Conservation (phyloP, 2,329 filamentous ascomycete genomes). For the Cadophora sp. region DNA sequence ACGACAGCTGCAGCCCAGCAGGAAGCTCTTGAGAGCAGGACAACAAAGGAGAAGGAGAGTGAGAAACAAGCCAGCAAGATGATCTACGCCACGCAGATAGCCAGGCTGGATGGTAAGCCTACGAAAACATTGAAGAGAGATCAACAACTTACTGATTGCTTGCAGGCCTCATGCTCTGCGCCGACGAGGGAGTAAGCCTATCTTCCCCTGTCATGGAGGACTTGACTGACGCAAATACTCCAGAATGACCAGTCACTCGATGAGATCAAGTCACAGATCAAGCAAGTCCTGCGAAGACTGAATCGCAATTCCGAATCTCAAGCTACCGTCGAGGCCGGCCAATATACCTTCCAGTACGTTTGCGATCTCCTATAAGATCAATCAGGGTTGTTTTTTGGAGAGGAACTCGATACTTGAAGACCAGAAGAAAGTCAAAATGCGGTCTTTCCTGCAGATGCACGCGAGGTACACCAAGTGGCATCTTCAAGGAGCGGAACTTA, state of each 20-base stretch:
- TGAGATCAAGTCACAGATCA: conserved; percentile 90
- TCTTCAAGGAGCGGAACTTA: no score
- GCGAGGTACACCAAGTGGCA: conserved; percentile 1
- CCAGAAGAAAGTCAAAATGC: no score
- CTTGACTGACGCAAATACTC: conserved; percentile 23
- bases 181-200: conserved; percentile 74
- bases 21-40: background rate
- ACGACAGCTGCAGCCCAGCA: background rate
- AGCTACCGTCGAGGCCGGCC: conserved; percentile 86
- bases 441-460: background rate
- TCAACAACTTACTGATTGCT: conserved; percentile 25
- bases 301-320: conserved; percentile 89
- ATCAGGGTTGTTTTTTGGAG: background rate
- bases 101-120: conserved; percentile 80
- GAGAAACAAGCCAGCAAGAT: conserved; percentile 34
- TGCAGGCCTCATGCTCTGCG: conserved; percentile 89
- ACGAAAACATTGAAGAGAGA: background rate
- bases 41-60: background rate
- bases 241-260: conserved; percentile 76
- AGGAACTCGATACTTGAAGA: no score
- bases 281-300: conserved; percentile 87
- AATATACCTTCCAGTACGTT: conserved; percentile 84
- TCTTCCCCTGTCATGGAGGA: background rate
- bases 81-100: conserved; percentile 94
- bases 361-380: background rate